Percentiles rank a stretch among this genome's conserved stretches.
Evolutionary conservation across 257 asterid genomes (phyloP).

Genomic region (Eucommia ulmoides): DNA sequence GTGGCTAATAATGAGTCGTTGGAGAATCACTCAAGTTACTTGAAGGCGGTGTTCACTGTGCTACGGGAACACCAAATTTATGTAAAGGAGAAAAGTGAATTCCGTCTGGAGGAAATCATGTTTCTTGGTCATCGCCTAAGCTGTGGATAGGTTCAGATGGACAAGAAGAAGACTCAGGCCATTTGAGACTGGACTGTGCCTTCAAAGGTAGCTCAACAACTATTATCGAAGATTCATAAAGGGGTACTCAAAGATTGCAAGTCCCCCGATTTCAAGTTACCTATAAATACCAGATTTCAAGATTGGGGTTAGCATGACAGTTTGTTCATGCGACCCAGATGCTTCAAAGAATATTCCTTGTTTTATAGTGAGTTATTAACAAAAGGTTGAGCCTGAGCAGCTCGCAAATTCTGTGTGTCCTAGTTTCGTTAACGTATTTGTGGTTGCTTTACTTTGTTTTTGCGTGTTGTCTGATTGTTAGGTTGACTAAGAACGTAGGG

Average conservation of each 20-base stretch:
- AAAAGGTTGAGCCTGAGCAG: too few species aligned
- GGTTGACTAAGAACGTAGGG: too few species aligned
- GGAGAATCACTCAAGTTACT: background rate
- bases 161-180: background rate
- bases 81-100: background rate
- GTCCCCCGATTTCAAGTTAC: too few species aligned
- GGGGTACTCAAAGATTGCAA: background rate
- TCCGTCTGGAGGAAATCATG: background rate
- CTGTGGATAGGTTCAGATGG: background rate
- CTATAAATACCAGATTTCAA: too few species aligned
- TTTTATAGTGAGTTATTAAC: too few species aligned
- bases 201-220: background rate
- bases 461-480: too few species aligned
- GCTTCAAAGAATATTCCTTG: too few species aligned
- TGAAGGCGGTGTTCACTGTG: background rate
- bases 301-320: too few species aligned
- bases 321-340: too few species aligned
- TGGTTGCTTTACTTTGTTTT: too few species aligned
- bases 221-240: background rate
- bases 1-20: background rate
- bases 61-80: background rate
- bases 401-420: too few species aligned
- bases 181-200: background rate
- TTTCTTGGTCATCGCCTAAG: background rate
- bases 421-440: too few species aligned